Base-by-base conservation (phyloP, 805 yeast genomes). In the Lachancea thermotolerans region DNA sequence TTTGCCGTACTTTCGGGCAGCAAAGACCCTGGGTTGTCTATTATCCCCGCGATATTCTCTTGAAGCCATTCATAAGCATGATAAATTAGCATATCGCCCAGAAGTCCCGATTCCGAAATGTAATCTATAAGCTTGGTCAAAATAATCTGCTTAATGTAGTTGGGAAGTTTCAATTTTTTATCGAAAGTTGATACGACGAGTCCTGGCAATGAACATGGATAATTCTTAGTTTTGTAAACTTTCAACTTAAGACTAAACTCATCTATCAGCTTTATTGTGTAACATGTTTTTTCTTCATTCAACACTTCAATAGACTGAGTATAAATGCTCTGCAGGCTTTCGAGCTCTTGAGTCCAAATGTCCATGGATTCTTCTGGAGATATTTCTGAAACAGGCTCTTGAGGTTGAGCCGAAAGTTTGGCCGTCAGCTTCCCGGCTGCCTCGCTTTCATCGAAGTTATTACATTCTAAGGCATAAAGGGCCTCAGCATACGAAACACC, bases 11-110 rank as follows among this genome's bases (percentile, higher is more conserved):
- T 16, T 11, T 51, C 48, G 2, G 59, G 44, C 9, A 74, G 55
- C 17, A 91, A 70, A 2, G 82, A 79, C 0, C 95, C 95, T 0
- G 98, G 98, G 46, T 81, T 72, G 35, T 79, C 77, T 9, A 85
- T 74, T 11, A 89, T 71, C 2, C 63, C 61, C 4, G 69, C 64
- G 37, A 82, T 65, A 53, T 85, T 77, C 12, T 76, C 81, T 51
- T 83, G 82, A 14, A 90, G 55, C 90, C 95, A 89, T 50, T 88
- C 95, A 41, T 79, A 68, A n/a, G 87, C 69, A 5, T 79, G 67
- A 58, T 70, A 84, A 1, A 89, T 62, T 66, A 82, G 76, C 55
- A 85, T 79, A 54, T 80, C 86, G 1, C 96, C 96, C 3, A 82
- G 28, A 4, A 79, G 54, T 10, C 69, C 67, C 30, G 67, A 64